Percentiles rank a stretch among this genome's conserved stretches.
Evolutionary conservation across 2,329 filamentous ascomycete species (phyloP).

Genomic region (Tolypocladium capitatum): DNA sequence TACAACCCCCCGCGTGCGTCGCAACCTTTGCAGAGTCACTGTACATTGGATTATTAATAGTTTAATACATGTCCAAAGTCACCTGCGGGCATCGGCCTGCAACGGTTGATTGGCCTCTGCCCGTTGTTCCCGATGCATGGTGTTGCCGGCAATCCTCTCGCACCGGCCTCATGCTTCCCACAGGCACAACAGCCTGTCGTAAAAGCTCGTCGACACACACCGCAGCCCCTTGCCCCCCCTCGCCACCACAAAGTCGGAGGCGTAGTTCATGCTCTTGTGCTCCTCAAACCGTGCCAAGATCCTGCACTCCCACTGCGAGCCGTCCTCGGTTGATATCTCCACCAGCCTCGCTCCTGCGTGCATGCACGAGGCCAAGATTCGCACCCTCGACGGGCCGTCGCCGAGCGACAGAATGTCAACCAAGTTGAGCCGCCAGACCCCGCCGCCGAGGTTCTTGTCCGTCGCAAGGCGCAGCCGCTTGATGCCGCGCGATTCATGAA

Average conservation of each 20-base stretch:
- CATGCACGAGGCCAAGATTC: slow-evolving; percentile 84
- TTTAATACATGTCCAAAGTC: too few relatives aligned
- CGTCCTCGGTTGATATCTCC: slow-evolving; percentile 24
- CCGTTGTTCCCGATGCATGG: not conserved
- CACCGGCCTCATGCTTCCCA: slow-evolving; percentile 34
- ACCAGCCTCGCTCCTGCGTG: slow-evolving; percentile 69
- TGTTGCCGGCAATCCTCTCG: not conserved
- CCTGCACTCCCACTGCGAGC: slow-evolving; percentile 43
- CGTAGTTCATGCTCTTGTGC: slow-evolving; percentile 93
- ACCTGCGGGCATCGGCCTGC: too few relatives aligned
- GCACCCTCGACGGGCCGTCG: slow-evolving; percentile 16
- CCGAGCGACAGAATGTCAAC: slow-evolving; percentile 22
- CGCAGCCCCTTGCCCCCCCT: slow-evolving; percentile 16
- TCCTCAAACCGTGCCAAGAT: slow-evolving; percentile 64
- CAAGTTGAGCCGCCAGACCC: slow-evolving; percentile 76
- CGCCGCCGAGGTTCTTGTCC: slow-evolving; percentile 57
- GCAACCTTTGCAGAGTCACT: too few relatives aligned
- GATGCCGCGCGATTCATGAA: slow-evolving; percentile 24
- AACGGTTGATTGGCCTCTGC: too few relatives aligned
- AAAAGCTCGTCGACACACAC: slow-evolving; percentile 64
- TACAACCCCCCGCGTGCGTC: too few relatives aligned
- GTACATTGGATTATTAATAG: too few relatives aligned
- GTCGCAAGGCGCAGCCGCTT: slow-evolving; percentile 40
- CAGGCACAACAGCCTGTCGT: slow-evolving; percentile 56
- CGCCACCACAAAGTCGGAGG: slow-evolving; percentile 51